Evolutionary conservation across 345 rosid species (phyloP).

Genomic region (Atalantia buxifolia): DNA sequence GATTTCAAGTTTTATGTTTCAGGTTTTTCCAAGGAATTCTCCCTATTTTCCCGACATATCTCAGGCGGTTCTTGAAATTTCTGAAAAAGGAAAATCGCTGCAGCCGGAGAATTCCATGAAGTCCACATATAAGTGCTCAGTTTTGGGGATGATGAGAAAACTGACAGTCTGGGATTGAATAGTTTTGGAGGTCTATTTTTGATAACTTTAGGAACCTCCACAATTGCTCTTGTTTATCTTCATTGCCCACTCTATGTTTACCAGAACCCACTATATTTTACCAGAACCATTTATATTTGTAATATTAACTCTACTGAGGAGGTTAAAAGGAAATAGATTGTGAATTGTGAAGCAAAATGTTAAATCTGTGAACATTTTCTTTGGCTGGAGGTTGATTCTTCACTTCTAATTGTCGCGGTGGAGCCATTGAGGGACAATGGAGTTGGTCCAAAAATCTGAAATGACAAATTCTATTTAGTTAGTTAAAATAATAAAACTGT

Average conservation of each 20-base stretch:
- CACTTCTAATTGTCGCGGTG: no score
- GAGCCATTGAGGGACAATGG: no score
- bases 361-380: no score
- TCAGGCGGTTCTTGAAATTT: slow-evolving; percentile 4
- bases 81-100: slow-evolving; percentile 15
- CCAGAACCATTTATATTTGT: neutral
- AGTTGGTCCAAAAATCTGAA: no score
- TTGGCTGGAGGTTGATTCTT: no score
- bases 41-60: slow-evolving; percentile 23
- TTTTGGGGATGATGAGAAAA: neutral
- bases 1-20: neutral
- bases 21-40: slow-evolving; percentile 18
- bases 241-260: neutral
- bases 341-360: no score
- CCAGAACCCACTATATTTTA: neutral
- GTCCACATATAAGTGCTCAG: slow-evolving; percentile 5
- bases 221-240: neutral
- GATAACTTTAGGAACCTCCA: neutral
- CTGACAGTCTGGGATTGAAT: neutral
- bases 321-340: no score
- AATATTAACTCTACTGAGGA: no score
- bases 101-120: slow-evolving; percentile 1
- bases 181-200: slow-evolving; percentile 16
- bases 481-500: no score
- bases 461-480: no score